Percentiles rank a stretch among this genome's conserved stretches.
Conservation (phyloP, 371 early-diverging fungal species). For the Umbelopsis sp. region DNA sequence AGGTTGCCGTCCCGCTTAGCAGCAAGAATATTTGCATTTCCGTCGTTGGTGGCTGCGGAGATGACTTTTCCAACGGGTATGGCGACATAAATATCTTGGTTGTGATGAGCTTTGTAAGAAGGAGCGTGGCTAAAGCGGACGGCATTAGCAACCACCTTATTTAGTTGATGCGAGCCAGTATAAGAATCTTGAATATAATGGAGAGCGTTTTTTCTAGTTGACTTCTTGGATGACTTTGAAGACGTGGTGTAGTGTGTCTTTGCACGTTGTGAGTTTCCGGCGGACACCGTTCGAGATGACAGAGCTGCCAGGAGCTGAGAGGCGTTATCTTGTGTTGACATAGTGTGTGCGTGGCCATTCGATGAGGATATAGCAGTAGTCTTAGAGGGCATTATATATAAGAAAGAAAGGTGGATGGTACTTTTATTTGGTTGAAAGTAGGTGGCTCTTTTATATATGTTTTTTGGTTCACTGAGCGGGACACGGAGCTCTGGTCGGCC, state of each 20-base stretch:
- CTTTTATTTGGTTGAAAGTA: neutral
- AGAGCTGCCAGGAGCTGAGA: neutral
- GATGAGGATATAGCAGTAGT: neutral
- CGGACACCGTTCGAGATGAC: neutral
- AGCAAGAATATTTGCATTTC: constrained; percentile 34
- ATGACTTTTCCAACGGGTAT: neutral
- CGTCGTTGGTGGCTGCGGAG: constrained; percentile 20
- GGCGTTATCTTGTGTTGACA: neutral
- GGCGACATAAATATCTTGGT: neutral
- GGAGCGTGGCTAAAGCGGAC: neutral
- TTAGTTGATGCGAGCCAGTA: neutral
- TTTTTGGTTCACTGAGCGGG: neutral
- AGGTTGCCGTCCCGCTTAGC: constrained; percentile 42
- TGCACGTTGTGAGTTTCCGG: neutral
- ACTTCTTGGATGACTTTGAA: neutral
- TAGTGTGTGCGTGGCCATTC: neutral
- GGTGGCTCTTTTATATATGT: neutral
- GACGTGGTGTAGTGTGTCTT: neutral
- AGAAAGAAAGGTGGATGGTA: neutral
- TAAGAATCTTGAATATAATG: neutral
- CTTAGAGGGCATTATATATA: neutral
- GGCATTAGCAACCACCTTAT: neutral
- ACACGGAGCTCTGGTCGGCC: neutral
- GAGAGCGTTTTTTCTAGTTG: neutral
- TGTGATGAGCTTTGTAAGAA: neutral